Evolutionary conservation across 805 yeast genomes (phyloP), one percentile per base, ranked within the genome.

Genomic region (Lipomyces japonicus): DNA sequence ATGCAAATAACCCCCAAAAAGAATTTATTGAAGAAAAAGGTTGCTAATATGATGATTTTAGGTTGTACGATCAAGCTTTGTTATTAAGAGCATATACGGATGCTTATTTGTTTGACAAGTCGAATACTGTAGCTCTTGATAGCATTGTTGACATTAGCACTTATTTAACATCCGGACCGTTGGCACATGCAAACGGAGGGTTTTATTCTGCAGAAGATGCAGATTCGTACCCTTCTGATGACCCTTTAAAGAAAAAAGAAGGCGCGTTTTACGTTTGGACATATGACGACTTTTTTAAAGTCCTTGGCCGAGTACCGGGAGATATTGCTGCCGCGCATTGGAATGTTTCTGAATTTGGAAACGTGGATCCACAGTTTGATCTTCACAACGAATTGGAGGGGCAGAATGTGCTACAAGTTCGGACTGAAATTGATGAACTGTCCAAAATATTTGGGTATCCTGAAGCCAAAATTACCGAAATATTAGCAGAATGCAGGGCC

Each of bases 191-290:
- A 1, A 44, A 49, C 4, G 67, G 64, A 3, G 68, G 62, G 0
- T 67, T 66, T 51, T 66, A 50, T 42, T 61, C 68, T 34, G 69
- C 69, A 6, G 64, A 63, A 34, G 70, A 66, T 46, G 70, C 71
- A 3, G 71, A 67, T 44, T 60, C 67, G 3, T 28, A 53, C 9
- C 56, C 57, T 16, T 28, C 51, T 4, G 42, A 56, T 2, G 64
- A 62, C 1, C 42, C 59, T n/a, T 32, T 48, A 18, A 19, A 18
- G 22, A 42, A 51, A 18, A 46, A 50, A 3, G 70, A 67, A 41
- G 71, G 71, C 9, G 70, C 66, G 4, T 68, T 48, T 40, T 69
- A 69, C 38, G 59, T 63, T 21, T 70, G 73, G 73, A 57, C 68
- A 2, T 53, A 56, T 31, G 51, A 40, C 2, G 72, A 70, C 51